phyloP scores from a whole-genome alignment of 345 rosid genomes.

The Heritiera fomes region DNA sequence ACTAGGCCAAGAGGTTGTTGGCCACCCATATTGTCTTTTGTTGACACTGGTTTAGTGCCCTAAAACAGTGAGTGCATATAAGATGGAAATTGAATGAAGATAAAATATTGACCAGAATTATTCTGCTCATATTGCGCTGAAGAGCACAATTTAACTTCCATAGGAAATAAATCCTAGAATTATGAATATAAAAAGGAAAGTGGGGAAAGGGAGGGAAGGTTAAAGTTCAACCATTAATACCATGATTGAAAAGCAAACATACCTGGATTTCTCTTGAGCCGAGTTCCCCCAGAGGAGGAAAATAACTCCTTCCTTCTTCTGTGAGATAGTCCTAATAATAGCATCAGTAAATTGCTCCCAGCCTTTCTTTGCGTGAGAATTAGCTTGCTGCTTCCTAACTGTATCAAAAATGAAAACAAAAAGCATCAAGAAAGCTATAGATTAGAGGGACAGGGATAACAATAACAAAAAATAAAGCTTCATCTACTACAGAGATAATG shows the following conservation, averaged over 20 bases:
- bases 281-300: conserved; percentile 96
- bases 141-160: not conserved
- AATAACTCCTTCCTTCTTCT: conserved; percentile 83
- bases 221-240: not conserved
- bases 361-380: conserved; percentile 96
- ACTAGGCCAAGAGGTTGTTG: no score
- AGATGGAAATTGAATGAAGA: not conserved
- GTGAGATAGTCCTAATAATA: conserved; percentile 73
- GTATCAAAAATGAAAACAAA: conserved; percentile 22
- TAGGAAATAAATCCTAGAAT: not conserved
- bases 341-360: conserved; percentile 98
- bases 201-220: not conserved
- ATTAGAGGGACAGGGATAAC: not conserved
- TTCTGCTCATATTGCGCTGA: not conserved
- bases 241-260: conserved; percentile 6
- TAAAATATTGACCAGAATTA: not conserved
- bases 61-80: not conserved
- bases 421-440: not conserved
- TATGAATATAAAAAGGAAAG: not conserved
- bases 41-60: not conserved
- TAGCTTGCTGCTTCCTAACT: conserved; percentile 87
- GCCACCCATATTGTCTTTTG: not conserved
- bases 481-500: not conserved
- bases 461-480: not conserved
- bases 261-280: conserved; percentile 91